These are phyloP conservation scores for Sphenostylis stenocarpa DNA, from an alignment of 306 rosid species.

Conservation along the genomic window DNA sequence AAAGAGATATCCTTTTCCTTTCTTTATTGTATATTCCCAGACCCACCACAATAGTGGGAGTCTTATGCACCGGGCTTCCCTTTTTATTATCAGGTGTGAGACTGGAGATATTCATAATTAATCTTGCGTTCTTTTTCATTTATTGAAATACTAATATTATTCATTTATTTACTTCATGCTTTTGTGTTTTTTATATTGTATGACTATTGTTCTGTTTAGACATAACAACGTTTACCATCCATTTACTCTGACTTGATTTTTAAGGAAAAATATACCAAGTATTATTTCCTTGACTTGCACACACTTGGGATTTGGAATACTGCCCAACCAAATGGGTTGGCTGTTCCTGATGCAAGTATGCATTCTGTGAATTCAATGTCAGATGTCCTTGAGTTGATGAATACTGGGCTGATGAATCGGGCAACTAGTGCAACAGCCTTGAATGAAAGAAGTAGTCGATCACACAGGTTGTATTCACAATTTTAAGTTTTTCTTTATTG, in stretches of 20 bases:
- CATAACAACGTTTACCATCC: background rate
- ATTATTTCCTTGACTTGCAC: conserved; percentile 84
- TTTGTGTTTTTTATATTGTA: conserved; percentile 23
- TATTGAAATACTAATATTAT: conserved; percentile 14
- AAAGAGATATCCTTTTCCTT: conserved; percentile 85
- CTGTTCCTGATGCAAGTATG: conserved; percentile 98
- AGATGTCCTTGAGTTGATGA: conserved; percentile 89
- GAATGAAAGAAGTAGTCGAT: conserved; percentile 97
- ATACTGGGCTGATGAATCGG: conserved; percentile 66
- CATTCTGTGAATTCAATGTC: conserved; percentile 77
- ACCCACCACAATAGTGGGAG: conserved; percentile 10
- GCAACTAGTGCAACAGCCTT: conserved; percentile 95
- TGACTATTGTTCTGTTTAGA: background rate
- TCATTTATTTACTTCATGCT: background rate
- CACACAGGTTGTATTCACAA: conserved; percentile 72
- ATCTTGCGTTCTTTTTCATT: conserved; percentile 19
- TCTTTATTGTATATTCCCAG: background rate
- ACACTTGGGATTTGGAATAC: conserved; percentile 99
- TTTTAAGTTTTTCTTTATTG: conserved; percentile 1
- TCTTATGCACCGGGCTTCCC: background rate
- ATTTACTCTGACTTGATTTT: conserved; percentile 21
- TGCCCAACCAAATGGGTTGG: conserved; percentile 95
- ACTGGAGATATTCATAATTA: conserved; percentile 1
- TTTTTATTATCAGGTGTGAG: conserved; percentile 6
- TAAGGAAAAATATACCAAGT: background rate